Evolutionary conservation across 2,329 filamentous ascomycete species (phyloP).

Genomic region (Penicillium sp.): DNA sequence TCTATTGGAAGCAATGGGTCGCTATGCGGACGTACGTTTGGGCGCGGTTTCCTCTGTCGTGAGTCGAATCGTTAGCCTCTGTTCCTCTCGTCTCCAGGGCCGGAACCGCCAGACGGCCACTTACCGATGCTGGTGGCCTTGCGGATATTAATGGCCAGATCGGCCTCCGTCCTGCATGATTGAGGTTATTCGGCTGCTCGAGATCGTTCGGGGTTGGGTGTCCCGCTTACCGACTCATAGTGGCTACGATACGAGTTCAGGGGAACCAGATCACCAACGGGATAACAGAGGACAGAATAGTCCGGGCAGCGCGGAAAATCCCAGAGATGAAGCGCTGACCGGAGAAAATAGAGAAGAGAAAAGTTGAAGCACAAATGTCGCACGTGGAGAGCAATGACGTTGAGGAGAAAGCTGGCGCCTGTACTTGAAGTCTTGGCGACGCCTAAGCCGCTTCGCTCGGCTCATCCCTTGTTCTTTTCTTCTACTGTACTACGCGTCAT

Average conservation of each 20-base stretch:
- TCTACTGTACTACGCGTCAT: neutral
- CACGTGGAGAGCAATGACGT: conserved; percentile 32
- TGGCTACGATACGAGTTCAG: conserved; percentile 43
- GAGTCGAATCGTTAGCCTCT: conserved; percentile 17
- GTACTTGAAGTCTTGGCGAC: conserved; percentile 33
- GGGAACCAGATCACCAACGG: conserved; percentile 14
- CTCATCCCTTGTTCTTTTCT: conserved; percentile 7
- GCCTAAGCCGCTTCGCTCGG: conserved; percentile 22
- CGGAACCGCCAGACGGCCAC: conserved; percentile 14
- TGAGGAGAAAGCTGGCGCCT: conserved; percentile 35
- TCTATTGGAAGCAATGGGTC: conserved; percentile 1
- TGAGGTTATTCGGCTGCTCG: conserved; percentile 6
- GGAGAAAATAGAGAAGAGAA: conserved; percentile 4
- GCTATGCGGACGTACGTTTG: conserved; percentile 49
- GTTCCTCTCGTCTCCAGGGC: conserved; percentile 2
- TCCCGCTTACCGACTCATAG: conserved; percentile 55
- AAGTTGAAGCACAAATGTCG: conserved; percentile 7
- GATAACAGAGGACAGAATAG: conserved; percentile 20
- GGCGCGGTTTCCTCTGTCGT: conserved; percentile 58
- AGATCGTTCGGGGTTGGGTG: neutral
- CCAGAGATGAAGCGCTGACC: conserved; percentile 9
- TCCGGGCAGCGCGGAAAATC: conserved; percentile 19
- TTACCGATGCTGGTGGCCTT: conserved; percentile 61
- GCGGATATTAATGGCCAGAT: conserved; percentile 61
- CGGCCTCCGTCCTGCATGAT: conserved; percentile 53